phyloP scores from a whole-genome alignment of 148 eudicot genomes.

The Euryodendron excelsum region DNA sequence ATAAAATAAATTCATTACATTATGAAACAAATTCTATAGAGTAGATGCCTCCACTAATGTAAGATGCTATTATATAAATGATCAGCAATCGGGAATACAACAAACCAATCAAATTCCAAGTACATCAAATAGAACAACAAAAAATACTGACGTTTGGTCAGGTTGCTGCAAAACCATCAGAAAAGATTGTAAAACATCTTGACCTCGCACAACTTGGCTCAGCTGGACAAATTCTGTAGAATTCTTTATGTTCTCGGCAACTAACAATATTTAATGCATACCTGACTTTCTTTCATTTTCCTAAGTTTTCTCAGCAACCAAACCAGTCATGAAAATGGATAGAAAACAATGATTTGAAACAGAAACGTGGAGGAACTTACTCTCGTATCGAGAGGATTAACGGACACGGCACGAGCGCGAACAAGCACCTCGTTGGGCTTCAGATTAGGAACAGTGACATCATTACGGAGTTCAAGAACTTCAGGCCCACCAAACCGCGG shows the following conservation, averaged over 20 bases:
- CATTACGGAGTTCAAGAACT: conserved; percentile 58
- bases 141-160: too few relatives aligned
- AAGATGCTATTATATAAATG: too few relatives aligned
- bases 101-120: background rate
- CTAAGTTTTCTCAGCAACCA: background rate
- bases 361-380: conserved; percentile 31
- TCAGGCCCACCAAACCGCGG: conserved; percentile 88
- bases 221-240: background rate
- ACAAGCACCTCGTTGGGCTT: conserved; percentile 78
- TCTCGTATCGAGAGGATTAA: conserved; percentile 85
- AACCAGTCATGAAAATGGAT: background rate
- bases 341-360: background rate
- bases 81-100: background rate
- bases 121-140: too few relatives aligned
- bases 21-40: too few relatives aligned
- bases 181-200: background rate
- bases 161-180: background rate
- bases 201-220: background rate
- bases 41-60: too few relatives aligned
- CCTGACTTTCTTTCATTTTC: background rate
- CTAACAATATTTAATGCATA: background rate
- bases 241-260: background rate
- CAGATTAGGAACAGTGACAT: conserved; percentile 71
- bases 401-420: conserved; percentile 81
- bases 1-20: background rate